These are phyloP conservation scores for Pichia sp. DNA, from an alignment of 1,139 yeast species.

Conservation along the genomic window DNA sequence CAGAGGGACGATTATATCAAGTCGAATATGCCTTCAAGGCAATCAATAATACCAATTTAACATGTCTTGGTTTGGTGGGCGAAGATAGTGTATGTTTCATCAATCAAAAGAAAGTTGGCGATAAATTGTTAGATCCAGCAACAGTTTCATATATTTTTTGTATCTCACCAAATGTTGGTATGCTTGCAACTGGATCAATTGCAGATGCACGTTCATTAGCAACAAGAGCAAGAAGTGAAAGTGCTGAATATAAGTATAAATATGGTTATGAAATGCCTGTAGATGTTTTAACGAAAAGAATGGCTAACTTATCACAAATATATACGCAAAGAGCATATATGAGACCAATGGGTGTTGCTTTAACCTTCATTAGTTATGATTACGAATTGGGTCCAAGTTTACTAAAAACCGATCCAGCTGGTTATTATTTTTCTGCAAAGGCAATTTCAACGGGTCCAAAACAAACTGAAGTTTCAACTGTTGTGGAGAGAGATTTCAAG, in stretches of 20 bases:
- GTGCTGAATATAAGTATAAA: constrained; percentile 89
- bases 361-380: constrained; percentile 82
- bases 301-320: constrained; percentile 91
- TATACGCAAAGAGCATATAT: constrained; percentile 98
- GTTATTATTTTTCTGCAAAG: constrained; percentile 84
- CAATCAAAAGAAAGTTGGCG: constrained; percentile 94
- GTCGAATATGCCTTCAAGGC: constrained; percentile 98
- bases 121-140: constrained; percentile 77
- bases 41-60: constrained; percentile 84
- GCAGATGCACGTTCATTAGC: constrained; percentile 95
- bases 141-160: constrained; percentile 82
- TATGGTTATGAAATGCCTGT: constrained; percentile 97
- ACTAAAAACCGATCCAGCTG: constrained; percentile 95
- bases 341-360: constrained; percentile 94
- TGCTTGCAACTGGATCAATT: constrained; percentile 92
- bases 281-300: constrained; percentile 85
- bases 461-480: constrained; percentile 91
- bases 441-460: constrained; percentile 97
- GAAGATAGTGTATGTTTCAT: constrained; percentile 84
- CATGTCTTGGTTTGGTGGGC: constrained; percentile 83
- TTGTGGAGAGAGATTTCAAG: constrained; percentile 86
- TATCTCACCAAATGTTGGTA: constrained; percentile 76
- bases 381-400: constrained; percentile 87
- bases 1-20: constrained; percentile 95
- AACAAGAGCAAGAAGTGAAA: constrained; percentile 83